Evolutionary conservation across 495 filamentous ascomycete species (phyloP).

Genomic region (Trichocladium uniseriatum): DNA sequence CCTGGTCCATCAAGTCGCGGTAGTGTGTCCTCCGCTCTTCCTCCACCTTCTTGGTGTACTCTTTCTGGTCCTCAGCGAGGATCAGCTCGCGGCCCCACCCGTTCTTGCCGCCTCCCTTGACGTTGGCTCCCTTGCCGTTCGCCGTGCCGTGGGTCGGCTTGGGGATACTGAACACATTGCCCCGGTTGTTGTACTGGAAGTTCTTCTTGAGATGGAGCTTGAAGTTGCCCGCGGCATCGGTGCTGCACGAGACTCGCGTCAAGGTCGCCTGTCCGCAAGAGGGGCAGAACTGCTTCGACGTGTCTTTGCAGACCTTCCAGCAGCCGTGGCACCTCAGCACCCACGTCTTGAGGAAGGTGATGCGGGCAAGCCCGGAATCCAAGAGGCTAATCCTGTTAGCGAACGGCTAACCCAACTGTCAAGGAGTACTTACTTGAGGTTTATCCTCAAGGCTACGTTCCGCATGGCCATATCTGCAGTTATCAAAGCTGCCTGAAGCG

Average conservation of each 20-base stretch:
- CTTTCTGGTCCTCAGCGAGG: constrained; percentile 91
- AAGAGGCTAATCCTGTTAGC: constrained; percentile 46
- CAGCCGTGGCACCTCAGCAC: constrained; percentile 91
- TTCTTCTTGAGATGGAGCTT: constrained; percentile 85
- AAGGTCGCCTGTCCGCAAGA: constrained; percentile 82
- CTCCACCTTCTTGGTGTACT: constrained; percentile 59
- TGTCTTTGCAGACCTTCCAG: constrained; percentile 77
- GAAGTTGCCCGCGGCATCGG: constrained; percentile 69
- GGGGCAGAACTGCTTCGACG: constrained; percentile 86
- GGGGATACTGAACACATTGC: constrained; percentile 81
- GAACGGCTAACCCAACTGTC: background rate
- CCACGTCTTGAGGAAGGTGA: constrained; percentile 73
- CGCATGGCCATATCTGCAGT: constrained; percentile 97
- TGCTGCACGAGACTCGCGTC: constrained; percentile 77
- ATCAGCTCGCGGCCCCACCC: constrained; percentile 78
- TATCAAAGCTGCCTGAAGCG: constrained; percentile 74
- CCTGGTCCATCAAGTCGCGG: constrained; percentile 86
- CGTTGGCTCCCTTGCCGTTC: constrained; percentile 56
- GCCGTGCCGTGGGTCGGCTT: constrained; percentile 77
- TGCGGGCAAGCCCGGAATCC: constrained; percentile 62
- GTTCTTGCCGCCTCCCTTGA: constrained; percentile 70
- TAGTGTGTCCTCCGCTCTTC: constrained; percentile 57
- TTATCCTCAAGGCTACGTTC: constrained; percentile 89
- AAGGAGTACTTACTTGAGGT: constrained; percentile 51
- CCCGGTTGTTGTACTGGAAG: constrained; percentile 91